Evolutionary conservation across 768 basidiomycete species (phyloP).

Genomic region (Tylopilus felleus): DNA sequence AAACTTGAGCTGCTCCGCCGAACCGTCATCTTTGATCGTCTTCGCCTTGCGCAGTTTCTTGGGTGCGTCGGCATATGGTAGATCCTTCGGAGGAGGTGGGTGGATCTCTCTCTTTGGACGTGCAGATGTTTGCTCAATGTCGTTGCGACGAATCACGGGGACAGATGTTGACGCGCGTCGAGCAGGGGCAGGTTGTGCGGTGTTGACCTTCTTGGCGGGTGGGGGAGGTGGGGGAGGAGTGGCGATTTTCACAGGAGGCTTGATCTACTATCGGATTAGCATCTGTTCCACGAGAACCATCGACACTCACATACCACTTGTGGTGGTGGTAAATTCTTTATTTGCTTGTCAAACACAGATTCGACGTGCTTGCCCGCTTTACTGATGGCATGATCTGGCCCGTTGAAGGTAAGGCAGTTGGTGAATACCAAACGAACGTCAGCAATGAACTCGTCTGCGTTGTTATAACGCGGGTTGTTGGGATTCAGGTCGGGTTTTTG

Average conservation of each 20-base stretch:
- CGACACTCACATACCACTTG: constrained; percentile 59
- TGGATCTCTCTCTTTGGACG: constrained; percentile 99
- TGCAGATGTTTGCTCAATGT: constrained; percentile 47
- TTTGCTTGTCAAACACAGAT: constrained; percentile 82
- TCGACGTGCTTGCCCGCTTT: constrained; percentile 80
- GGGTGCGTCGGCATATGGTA: constrained; percentile 75
- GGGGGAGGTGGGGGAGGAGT: constrained; percentile 41
- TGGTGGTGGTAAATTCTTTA: constrained; percentile 76
- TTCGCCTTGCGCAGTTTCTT: constrained; percentile 67
- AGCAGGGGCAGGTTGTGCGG: constrained; percentile 40
- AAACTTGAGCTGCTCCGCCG: constrained; percentile 80
- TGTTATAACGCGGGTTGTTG: constrained; percentile 71
- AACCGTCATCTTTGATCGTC: constrained; percentile 58
- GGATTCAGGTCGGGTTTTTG: constrained; percentile 68
- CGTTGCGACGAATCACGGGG: constrained; percentile 80
- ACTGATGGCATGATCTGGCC: constrained; percentile 78
- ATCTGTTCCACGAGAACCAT: constrained; percentile 12
- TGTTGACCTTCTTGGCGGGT: constrained; percentile 23
- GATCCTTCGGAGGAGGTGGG: constrained; percentile 89
- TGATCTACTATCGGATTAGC: constrained; percentile 30
- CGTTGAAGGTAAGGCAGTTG: constrained; percentile 91
- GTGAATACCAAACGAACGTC: constrained; percentile 88
- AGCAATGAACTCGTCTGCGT: constrained; percentile 72
- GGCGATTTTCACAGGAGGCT: constrained; percentile 43
- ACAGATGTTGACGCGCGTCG: constrained; percentile 79